Evolutionary conservation across 225 moss, liverwort and hornwort species (phyloP), one percentile per base, ranked within the genome.

Genomic region (Marchantia paleacea): DNA sequence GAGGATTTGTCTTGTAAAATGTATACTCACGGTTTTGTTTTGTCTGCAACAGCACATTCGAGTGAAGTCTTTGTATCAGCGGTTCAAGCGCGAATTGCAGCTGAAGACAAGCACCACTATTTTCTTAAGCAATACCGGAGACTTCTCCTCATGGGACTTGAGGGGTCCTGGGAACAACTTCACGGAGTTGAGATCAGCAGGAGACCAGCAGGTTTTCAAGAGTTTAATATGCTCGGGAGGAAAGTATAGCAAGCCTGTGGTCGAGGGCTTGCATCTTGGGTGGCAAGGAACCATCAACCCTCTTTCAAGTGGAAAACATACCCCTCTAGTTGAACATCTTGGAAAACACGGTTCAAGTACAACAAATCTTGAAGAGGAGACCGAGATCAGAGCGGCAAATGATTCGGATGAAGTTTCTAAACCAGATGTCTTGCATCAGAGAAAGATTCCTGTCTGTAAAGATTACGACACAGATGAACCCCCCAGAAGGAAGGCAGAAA

Each of bases 71-170:
- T 62, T 86, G 60, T 86, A 86, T 81, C 74, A 73, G 49, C 31
- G 86, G 63, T 83, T 80, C 29, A 83, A 86, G 71, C 81, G 86
- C 10, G 86, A 86, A 58, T 65, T 81, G 77, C 24, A 68, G 31
- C 69, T 86, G 29, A 52, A 76, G 7, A 85, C 80, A 9, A 65
- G 55, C 52, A 74, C 79, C 79, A 53, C 30, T 47, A 24, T 62
- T 68, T 28, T 52, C 47, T 39, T 69, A 78, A 63, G 29, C 10
- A 11, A 68, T 81, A 19, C 60, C 9, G 31, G 75, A 3, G 74
- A 77, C 13, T 53, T 77, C 49, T 81, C 78, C 18, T 48, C 71
- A 73, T 76, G 76, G 39, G 72, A 73, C 61, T 75, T 85, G 74
- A 69, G 61, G 69, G 71, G 53, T 22, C 57, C 49, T 47, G 67